phyloP scores from a whole-genome alignment of 2,329 filamentous ascomycete species.

The Penicillium sclerotigenum region DNA sequence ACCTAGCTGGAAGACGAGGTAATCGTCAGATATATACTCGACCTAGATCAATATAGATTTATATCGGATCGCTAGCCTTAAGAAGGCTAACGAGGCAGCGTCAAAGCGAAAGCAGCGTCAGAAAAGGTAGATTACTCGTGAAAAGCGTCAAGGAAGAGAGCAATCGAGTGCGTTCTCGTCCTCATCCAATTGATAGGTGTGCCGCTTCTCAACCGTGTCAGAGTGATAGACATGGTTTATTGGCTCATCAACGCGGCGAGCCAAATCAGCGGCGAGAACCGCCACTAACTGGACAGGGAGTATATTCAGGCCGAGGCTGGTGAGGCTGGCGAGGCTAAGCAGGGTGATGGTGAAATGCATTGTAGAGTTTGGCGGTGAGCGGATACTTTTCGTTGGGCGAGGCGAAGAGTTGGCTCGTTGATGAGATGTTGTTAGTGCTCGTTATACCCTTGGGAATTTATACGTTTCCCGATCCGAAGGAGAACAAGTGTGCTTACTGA shows the following conservation, averaged over 20 bases:
- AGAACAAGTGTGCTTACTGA: background rate
- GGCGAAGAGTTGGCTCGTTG: background rate
- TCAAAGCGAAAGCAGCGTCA: too few relatives aligned
- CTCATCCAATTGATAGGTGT: background rate
- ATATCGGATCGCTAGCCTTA: background rate
- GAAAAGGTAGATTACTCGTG: too few relatives aligned
- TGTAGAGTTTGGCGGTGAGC: background rate
- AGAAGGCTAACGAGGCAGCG: background rate
- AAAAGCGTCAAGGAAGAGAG: background rate
- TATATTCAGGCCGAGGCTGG: constrained; percentile 2
- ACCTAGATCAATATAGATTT: too few relatives aligned
- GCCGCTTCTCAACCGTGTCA: background rate
- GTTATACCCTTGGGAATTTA: background rate
- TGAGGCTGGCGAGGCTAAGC: background rate
- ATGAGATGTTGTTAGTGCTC: background rate
- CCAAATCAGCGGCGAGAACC: background rate
- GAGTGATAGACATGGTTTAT: background rate
- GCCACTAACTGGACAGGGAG: background rate
- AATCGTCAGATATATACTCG: too few relatives aligned
- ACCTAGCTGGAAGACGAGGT: too few relatives aligned
- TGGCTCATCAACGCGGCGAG: background rate
- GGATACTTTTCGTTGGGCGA: background rate
- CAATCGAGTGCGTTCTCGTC: background rate
- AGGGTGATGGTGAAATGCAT: background rate
- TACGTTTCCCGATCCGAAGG: background rate